Conservation (phyloP, 2,329 filamentous ascomycete genomes). For the Penicillium sumatraense region DNA sequence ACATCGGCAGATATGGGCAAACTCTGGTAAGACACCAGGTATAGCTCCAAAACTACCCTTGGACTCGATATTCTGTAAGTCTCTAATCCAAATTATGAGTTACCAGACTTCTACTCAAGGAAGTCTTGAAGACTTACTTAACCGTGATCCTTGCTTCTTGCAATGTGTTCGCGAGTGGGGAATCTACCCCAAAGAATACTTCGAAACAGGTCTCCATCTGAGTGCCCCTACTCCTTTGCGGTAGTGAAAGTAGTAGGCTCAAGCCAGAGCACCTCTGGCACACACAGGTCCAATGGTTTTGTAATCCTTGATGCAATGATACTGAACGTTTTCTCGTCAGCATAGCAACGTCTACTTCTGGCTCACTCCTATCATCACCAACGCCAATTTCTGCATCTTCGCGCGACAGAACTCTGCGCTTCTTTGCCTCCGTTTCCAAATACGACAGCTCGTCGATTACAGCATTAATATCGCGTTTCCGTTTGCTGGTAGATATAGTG, state of each 20-base stretch:
- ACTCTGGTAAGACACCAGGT: conserved; percentile 4
- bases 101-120: no score
- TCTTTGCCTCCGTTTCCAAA: conserved; percentile 27
- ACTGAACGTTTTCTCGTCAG: conserved; percentile 31
- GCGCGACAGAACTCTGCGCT: conserved; percentile 32
- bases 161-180: conserved; percentile 12
- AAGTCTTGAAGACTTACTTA: conserved; percentile 13
- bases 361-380: conserved; percentile 4
- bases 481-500: conserved; percentile 28
- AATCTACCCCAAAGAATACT: conserved; percentile 17
- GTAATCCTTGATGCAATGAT: conserved; percentile 29
- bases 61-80: background rate
- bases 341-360: conserved; percentile 26
- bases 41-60: background rate
- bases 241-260: conserved; percentile 15
- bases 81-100: background rate
- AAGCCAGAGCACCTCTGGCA: conserved; percentile 18
- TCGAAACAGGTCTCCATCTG: conserved; percentile 12
- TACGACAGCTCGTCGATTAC: conserved; percentile 29
- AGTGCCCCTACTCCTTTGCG: conserved; percentile 6
- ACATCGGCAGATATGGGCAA: conserved; percentile 15
- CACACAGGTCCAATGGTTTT: conserved; percentile 27
- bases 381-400: conserved; percentile 26
- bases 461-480: conserved; percentile 28
- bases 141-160: conserved; percentile 19